These are phyloP conservation scores for Erodium chrysanthum DNA, from an alignment of 441 rosid genomes.

Conservation along the genomic window DNA sequence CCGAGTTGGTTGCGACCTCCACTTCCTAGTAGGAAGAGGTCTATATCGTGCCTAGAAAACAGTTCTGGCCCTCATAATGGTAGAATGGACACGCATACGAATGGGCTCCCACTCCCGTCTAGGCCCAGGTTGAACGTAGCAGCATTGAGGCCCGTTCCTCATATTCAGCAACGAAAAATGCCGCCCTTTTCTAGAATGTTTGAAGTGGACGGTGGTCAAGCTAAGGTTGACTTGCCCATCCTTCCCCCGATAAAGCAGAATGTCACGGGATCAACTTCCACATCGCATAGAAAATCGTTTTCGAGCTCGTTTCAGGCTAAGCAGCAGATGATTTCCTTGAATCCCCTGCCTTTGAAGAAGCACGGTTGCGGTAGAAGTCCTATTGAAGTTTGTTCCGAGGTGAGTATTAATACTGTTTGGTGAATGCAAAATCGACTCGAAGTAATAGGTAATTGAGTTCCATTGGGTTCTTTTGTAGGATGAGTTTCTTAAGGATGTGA, in stretches of 20 bases:
- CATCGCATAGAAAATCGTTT: background rate
- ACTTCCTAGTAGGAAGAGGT: background rate
- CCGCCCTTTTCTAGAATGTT: background rate
- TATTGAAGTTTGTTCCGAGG: constrained; percentile 1
- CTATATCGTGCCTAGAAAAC: background rate
- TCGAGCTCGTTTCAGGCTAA: constrained; percentile 1
- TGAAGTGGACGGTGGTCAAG: background rate
- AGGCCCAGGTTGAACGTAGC: background rate
- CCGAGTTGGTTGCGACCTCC: constrained; percentile 5
- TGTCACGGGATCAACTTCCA: background rate
- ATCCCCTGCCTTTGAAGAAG: constrained; percentile 2
- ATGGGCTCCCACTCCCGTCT: background rate
- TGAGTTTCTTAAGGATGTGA: constrained; percentile 3
- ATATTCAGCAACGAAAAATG: background rate
- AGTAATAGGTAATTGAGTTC: background rate
- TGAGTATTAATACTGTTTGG: background rate
- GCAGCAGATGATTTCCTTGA: background rate
- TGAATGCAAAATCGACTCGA: background rate
- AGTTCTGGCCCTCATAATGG: background rate
- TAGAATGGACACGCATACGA: background rate
- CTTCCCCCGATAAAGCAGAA: background rate
- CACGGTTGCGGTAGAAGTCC: background rate
- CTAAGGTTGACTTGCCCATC: background rate
- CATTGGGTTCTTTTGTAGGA: background rate
- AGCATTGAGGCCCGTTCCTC: constrained; percentile 1